Percentiles rank a stretch among this genome's conserved stretches.
These are phyloP conservation scores for Pichia sporocuriosa DNA, from an alignment of 805 yeast genomes.

Conservation along the genomic window DNA sequence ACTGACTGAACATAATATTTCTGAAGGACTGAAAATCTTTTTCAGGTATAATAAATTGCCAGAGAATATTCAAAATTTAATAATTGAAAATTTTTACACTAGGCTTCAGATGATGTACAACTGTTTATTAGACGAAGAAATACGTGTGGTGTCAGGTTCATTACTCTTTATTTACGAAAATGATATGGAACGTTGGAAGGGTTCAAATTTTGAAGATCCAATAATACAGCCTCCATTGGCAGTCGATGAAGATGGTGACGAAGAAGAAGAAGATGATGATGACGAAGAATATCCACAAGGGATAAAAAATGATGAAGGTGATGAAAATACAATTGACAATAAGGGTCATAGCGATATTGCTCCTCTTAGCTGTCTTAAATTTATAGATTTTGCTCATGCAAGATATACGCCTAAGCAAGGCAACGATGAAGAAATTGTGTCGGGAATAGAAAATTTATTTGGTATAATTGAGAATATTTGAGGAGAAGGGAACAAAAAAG, in stretches of 20 bases:
- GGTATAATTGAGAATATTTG: conserved; percentile 31
- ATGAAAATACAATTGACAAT: conserved; percentile 18
- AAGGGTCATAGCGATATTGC: conserved; percentile 27
- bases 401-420: conserved; percentile 54
- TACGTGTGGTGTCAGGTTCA: conserved; percentile 65
- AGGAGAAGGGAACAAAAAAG: background rate
- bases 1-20: conserved; percentile 38
- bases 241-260: conserved; percentile 30
- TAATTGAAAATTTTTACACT: conserved; percentile 42
- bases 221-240: conserved; percentile 22
- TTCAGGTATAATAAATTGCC: conserved; percentile 34
- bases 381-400: conserved; percentile 93
- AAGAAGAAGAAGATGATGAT: conserved; percentile 22
- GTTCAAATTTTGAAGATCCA: conserved; percentile 35
- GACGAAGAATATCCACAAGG: too few relatives aligned
- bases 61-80: conserved; percentile 27
- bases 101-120: conserved; percentile 62
- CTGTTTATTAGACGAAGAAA: conserved; percentile 54
- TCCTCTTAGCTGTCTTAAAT: conserved; percentile 49
- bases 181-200: conserved; percentile 49
- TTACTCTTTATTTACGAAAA: conserved; percentile 70
- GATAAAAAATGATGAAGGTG: conserved; percentile 27
- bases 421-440: conserved; percentile 61
- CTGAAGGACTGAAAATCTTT: conserved; percentile 39
- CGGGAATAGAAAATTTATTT: conserved; percentile 63